phyloP scores from a whole-genome alignment of 2,329 filamentous ascomycete species.

The Talaromyces rugulosus region DNA sequence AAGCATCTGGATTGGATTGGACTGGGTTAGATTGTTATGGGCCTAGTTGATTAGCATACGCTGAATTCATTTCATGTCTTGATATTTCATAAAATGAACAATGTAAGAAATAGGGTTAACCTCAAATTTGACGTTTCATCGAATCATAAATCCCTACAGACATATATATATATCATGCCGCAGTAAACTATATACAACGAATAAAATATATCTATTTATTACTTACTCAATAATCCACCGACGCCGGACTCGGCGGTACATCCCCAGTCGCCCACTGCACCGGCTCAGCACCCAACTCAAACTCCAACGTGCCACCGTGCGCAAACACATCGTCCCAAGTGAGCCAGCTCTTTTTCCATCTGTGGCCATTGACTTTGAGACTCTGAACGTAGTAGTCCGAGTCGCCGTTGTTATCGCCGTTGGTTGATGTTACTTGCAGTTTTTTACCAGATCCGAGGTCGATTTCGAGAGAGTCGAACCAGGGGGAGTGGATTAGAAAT shows the following conservation, averaged over 20 bases:
- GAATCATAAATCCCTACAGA: no score
- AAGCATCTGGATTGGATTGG: background rate
- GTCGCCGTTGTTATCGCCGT: slow-evolving; percentile 56
- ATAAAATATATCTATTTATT: background rate
- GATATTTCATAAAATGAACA: background rate
- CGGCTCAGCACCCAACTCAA: slow-evolving; percentile 56
- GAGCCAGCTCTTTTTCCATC: slow-evolving; percentile 61
- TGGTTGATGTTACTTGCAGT: slow-evolving; percentile 51
- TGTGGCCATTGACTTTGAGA: slow-evolving; percentile 56
- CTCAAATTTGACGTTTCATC: background rate
- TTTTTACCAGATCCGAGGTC: slow-evolving; percentile 53
- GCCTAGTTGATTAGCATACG: background rate
- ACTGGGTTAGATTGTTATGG: background rate
- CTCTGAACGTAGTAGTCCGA: slow-evolving; percentile 58
- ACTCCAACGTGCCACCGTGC: slow-evolving; percentile 57
- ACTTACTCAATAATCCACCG: background rate
- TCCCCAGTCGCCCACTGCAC: slow-evolving; percentile 57
- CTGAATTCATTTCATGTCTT: background rate
- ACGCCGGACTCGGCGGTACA: slow-evolving; percentile 52
- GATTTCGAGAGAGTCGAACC: slow-evolving; percentile 54
- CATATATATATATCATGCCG: background rate
- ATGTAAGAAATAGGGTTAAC: background rate
- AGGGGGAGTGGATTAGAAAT: slow-evolving; percentile 62
- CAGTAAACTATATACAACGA: background rate
- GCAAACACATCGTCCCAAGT: slow-evolving; percentile 59